phyloP scores from a whole-genome alignment of 371 early-diverging fungal genomes.

The Haplosporangium sp. region DNA sequence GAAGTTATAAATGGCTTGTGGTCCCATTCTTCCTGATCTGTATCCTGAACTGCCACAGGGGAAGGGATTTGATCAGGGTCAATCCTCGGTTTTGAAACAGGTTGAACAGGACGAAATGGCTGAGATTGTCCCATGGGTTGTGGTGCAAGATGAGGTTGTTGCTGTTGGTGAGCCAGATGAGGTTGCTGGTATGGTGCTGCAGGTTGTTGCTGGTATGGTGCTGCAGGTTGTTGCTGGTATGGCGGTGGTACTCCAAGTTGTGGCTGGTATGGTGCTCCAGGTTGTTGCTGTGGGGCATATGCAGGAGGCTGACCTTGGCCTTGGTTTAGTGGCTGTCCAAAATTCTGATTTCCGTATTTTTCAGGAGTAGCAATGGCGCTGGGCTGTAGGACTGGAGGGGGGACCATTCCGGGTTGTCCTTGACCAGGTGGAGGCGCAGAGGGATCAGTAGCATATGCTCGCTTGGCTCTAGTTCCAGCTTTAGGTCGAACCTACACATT shows the following conservation, averaged over 20 bases:
- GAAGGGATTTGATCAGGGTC: slow-evolving; percentile 96
- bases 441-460: slow-evolving; percentile 22
- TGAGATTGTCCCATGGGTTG: slow-evolving; percentile 31
- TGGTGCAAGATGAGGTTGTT: slow-evolving; percentile 13
- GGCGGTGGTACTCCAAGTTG: slow-evolving; percentile 15
- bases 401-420: slow-evolving; percentile 22
- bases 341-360: slow-evolving; percentile 31
- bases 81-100: slow-evolving; percentile 70
- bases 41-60: slow-evolving; percentile 83
- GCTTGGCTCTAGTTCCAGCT: slow-evolving; percentile 41
- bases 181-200: slow-evolving; percentile 11
- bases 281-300: slow-evolving; percentile 14
- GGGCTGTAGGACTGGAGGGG: slow-evolving; percentile 31
- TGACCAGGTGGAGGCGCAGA: slow-evolving; percentile 21
- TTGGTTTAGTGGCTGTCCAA: slow-evolving; percentile 26
- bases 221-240: slow-evolving; percentile 26
- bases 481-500: slow-evolving; percentile 22
- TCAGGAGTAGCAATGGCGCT: slow-evolving; percentile 22
- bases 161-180: slow-evolving; percentile 10
- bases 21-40: slow-evolving; percentile 79
- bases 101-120: slow-evolving; percentile 37
- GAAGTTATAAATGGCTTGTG: slow-evolving; percentile 78
- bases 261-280: slow-evolving; percentile 18
- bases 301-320: slow-evolving; percentile 9
- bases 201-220: slow-evolving; percentile 15